Conservation (phyloP, 805 yeast species). For the Candida chilensis region DNA sequence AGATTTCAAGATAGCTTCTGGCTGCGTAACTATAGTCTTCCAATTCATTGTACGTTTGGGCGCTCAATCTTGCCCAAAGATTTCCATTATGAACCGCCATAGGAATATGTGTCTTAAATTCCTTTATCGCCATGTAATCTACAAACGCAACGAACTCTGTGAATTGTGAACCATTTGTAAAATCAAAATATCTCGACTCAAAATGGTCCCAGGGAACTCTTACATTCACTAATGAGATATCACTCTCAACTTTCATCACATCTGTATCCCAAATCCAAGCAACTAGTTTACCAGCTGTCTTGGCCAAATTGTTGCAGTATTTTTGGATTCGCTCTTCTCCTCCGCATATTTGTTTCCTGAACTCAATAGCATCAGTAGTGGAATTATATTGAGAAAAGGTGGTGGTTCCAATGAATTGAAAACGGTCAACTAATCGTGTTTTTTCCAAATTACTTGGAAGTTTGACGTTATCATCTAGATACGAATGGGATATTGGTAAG, state of each 20-base stretch:
- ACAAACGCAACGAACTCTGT: slow-evolving; percentile 6
- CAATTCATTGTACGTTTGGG: slow-evolving; percentile 50
- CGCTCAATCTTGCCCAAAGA: slow-evolving; percentile 43
- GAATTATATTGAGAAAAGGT: slow-evolving; percentile 31
- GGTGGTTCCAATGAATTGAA: slow-evolving; percentile 41
- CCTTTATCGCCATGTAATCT: slow-evolving; percentile 10
- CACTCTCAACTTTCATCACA: slow-evolving; percentile 22
- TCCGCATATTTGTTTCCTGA: slow-evolving; percentile 45
- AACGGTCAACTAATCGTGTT: slow-evolving; percentile 30
- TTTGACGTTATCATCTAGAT: slow-evolving; percentile 19
- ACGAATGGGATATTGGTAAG: slow-evolving; percentile 47
- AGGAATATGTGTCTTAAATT: slow-evolving; percentile 40
- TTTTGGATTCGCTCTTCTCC: slow-evolving; percentile 45
- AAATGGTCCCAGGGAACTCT: slow-evolving; percentile 16
- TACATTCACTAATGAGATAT: slow-evolving; percentile 35
- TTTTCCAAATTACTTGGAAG: slow-evolving; percentile 10
- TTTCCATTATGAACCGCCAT: slow-evolving; percentile 27
- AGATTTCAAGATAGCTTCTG: too few relatives aligned
- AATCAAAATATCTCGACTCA: too few relatives aligned
- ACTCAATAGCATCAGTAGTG: slow-evolving; percentile 41
- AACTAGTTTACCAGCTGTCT: slow-evolving; percentile 27
- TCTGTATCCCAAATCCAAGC: slow-evolving; percentile 27
- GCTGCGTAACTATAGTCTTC: slow-evolving; percentile 43
- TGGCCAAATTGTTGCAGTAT: slow-evolving; percentile 38
- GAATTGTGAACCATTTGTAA: slow-evolving; percentile 4